phyloP scores from a whole-genome alignment of 179 eudicot species.

The Actinidia polygama region DNA sequence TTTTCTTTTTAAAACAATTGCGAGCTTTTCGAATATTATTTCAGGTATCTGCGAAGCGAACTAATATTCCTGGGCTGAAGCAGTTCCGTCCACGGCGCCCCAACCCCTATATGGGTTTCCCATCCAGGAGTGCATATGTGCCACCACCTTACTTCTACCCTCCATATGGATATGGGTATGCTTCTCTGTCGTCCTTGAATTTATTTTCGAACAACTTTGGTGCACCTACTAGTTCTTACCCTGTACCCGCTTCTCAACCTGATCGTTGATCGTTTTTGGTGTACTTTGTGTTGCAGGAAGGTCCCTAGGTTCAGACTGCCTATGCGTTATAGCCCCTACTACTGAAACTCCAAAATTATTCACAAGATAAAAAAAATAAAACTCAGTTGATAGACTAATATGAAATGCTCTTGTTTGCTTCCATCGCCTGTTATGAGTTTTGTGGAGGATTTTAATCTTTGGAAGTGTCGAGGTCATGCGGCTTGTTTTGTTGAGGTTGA shows the following conservation, averaged over 20 bases:
- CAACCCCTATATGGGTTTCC: slow-evolving; percentile 47
- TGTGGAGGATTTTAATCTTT: neutral
- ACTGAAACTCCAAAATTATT: slow-evolving; percentile 24
- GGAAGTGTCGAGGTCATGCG: neutral
- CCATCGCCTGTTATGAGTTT: neutral
- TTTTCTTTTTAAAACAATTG: neutral
- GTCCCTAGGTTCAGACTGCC: slow-evolving; percentile 67
- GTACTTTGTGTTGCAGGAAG: slow-evolving; percentile 47
- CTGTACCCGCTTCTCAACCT: neutral
- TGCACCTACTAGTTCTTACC: neutral
- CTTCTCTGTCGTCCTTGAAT: neutral
- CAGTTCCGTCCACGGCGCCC: slow-evolving; percentile 53
- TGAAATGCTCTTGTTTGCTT: neutral
- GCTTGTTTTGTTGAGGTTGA: neutral
- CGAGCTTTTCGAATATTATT: neutral
- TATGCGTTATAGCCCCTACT: slow-evolving; percentile 69
- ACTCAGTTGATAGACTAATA: neutral
- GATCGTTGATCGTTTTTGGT: neutral
- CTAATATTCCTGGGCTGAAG: slow-evolving; percentile 72
- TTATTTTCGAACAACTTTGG: neutral
- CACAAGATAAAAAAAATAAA: neutral
- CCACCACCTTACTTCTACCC: slow-evolving; percentile 53
- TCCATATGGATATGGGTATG: slow-evolving; percentile 72
- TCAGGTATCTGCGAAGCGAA: slow-evolving; percentile 62
- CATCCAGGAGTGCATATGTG: slow-evolving; percentile 47